Percentiles rank a stretch among this genome's conserved stretches.
These are phyloP conservation scores for Fraxinus cuspidata DNA, from an alignment of 257 asterid genomes.

Conservation along the genomic window DNA sequence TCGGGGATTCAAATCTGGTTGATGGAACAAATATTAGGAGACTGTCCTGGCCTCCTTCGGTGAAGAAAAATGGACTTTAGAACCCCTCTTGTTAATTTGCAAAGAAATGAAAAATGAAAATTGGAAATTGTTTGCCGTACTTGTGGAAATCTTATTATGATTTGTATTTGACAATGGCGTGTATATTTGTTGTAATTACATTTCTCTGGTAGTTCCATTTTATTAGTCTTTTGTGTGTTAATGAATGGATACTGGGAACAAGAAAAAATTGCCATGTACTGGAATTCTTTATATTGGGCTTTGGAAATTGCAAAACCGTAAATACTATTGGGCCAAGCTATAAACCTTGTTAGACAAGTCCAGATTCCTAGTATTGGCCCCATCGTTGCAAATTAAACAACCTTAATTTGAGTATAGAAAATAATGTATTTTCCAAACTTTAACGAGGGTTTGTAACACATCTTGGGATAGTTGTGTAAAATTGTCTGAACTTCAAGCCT, in stretches of 20 bases:
- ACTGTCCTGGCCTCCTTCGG: slow-evolving; percentile 73
- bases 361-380: not conserved
- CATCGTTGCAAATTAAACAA: too few relatives aligned
- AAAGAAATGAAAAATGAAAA: not conserved
- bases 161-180: not conserved
- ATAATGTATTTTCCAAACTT: too few relatives aligned
- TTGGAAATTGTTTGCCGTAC: not conserved
- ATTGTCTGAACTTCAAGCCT: not conserved
- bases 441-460: too few relatives aligned
- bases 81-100: not conserved
- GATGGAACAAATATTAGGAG: slow-evolving; percentile 55
- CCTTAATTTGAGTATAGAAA: too few relatives aligned
- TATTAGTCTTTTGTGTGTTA: not conserved
- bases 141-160: not conserved
- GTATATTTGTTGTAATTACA: not conserved
- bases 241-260: not conserved
- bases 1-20: slow-evolving; percentile 36
- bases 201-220: not conserved
- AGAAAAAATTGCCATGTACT: not conserved
- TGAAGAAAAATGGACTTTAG: slow-evolving; percentile 37
- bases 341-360: not conserved
- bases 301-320: not conserved
- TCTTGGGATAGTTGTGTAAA: not conserved
- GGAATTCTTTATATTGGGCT: not conserved
- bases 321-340: not conserved